Conservation (phyloP, 1,139 yeast genomes). For the Scheffersomyces illinoinensis region DNA sequence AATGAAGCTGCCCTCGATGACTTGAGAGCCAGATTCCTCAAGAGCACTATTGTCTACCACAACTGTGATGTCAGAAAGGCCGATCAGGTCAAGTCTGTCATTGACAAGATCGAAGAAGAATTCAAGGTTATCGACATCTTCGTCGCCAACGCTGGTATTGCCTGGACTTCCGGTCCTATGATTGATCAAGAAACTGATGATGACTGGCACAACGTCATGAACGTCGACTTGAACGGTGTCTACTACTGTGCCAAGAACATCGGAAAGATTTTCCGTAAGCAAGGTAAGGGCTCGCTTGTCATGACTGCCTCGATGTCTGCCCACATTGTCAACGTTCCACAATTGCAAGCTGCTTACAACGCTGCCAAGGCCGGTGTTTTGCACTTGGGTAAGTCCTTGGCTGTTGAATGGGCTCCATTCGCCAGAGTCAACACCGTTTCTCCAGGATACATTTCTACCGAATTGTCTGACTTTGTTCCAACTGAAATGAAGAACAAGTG, state of each 20-base stretch:
- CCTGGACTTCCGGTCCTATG: constrained; percentile 42
- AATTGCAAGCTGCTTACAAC: constrained; percentile 61
- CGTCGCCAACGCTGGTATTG: constrained; percentile 56
- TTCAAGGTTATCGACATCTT: constrained; percentile 49
- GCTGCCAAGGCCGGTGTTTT: constrained; percentile 42
- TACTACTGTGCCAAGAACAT: constrained; percentile 46
- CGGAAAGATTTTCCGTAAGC: constrained; percentile 39
- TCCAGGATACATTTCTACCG: constrained; percentile 32
- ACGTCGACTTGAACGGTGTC: constrained; percentile 47
- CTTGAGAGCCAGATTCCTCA: constrained; percentile 30
- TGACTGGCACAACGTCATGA: constrained; percentile 46
- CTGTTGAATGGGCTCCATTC: constrained; percentile 33
- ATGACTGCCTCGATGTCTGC: constrained; percentile 69
- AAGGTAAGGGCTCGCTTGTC: constrained; percentile 52
- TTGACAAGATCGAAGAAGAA: constrained; percentile 31
- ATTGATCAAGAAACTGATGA: constrained; percentile 43
- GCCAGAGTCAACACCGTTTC: constrained; percentile 35
- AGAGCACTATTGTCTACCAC: constrained; percentile 33
- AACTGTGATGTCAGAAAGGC: constrained; percentile 44
- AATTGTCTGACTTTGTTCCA: constrained; percentile 23
- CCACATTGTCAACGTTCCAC: constrained; percentile 65
- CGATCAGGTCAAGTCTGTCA: constrained; percentile 35
- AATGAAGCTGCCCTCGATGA: constrained; percentile 29
- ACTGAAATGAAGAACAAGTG: constrained; percentile 18
- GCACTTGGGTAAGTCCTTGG: constrained; percentile 32